Conservation (phyloP, 139 green algal genomes). For the Asterochloris erici region DNA sequence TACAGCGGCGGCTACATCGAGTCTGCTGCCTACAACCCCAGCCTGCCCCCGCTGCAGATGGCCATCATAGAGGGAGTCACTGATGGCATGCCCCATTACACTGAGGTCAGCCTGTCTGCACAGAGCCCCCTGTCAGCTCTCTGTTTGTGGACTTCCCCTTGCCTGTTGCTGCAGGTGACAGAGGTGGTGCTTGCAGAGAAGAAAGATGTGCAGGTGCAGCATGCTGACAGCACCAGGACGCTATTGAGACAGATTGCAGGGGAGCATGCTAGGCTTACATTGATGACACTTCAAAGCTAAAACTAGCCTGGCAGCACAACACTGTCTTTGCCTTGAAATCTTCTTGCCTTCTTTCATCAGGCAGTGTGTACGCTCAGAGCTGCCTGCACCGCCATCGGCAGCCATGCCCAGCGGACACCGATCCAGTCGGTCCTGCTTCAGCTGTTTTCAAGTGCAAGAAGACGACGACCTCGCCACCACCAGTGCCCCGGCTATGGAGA, state of each 20-base stretch:
- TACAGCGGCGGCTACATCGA: constrained; percentile 72
- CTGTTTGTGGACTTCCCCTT: neutral
- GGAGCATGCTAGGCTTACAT: too few relatives aligned
- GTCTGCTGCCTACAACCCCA: constrained; percentile 85
- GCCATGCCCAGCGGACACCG: too few relatives aligned
- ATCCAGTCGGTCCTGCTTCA: too few relatives aligned
- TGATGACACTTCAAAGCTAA: too few relatives aligned
- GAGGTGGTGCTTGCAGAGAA: constrained; percentile 69
- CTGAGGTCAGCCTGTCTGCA: constrained; percentile 23
- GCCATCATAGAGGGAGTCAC: constrained; percentile 65
- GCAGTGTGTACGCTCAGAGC: too few relatives aligned
- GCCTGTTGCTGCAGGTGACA: constrained; percentile 24
- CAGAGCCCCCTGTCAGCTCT: neutral
- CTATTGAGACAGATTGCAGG: constrained; percentile 35
- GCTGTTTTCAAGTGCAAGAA: too few relatives aligned
- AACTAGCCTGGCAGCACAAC: too few relatives aligned
- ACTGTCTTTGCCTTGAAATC: too few relatives aligned
- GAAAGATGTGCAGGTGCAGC: constrained; percentile 33
- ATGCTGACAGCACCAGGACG: constrained; percentile 28
- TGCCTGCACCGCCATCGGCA: too few relatives aligned
- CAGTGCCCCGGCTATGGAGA: too few relatives aligned
- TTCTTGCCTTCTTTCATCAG: too few relatives aligned
- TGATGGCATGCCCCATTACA: constrained; percentile 52
- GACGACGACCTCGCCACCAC: too few relatives aligned
- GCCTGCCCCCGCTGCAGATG: constrained; percentile 68